Percentiles rank a stretch among this genome's conserved stretches.
Evolutionary conservation across 2,329 filamentous ascomycete species (phyloP).

Genomic region (Chrysoporthe austroafricana): DNA sequence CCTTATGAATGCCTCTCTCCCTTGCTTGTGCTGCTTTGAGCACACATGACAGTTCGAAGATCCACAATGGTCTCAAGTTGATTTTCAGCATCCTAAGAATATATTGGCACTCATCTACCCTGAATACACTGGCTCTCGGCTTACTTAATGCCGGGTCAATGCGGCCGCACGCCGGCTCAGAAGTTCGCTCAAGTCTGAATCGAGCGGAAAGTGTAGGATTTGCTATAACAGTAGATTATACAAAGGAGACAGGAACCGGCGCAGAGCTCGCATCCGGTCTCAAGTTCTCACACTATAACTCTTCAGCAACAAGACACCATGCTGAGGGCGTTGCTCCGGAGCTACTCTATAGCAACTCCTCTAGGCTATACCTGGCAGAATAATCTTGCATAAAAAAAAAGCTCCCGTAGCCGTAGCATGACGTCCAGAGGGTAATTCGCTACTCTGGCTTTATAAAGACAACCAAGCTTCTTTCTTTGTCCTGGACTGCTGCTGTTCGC

Average conservation of each 20-base stretch:
- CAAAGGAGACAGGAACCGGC: too few species aligned
- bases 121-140: background rate
- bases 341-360: background rate
- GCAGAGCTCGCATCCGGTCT: background rate
- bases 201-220: too few species aligned
- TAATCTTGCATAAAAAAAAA: background rate
- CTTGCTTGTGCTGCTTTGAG: background rate
- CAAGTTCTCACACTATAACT: too few species aligned
- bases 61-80: background rate
- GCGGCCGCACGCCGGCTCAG: background rate
- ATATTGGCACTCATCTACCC: background rate
- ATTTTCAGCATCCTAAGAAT: background rate
- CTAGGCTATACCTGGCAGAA: background rate
- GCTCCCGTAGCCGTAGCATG: background rate
- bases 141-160: background rate
- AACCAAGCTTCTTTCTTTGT: background rate
- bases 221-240: too few species aligned
- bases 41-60: background rate
- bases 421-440: background rate
- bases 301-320: background rate
- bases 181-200: too few species aligned
- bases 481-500: background rate
- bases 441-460: background rate
- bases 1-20: background rate
- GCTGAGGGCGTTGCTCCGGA: background rate